Percentiles rank a stretch among this genome's conserved stretches.
phyloP scores from a whole-genome alignment of 371 early-diverging fungal species.

The Mortierella sp. region DNA sequence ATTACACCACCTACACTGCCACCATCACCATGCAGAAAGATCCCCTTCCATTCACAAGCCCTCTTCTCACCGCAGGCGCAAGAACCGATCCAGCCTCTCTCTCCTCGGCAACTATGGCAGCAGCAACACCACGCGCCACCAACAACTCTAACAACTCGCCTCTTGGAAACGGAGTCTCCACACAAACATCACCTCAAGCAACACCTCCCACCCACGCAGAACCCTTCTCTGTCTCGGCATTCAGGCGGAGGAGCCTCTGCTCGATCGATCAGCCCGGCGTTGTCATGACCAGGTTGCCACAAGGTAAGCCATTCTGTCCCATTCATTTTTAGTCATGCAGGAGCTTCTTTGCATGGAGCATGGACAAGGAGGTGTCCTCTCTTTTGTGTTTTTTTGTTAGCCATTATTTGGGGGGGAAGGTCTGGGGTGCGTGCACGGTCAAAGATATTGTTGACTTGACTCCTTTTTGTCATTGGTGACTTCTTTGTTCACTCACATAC shows the following conservation, averaged over 20 bases:
- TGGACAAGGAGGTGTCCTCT: background rate
- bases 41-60: slow-evolving; percentile 33
- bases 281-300: slow-evolving; percentile 47
- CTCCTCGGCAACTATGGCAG: slow-evolving; percentile 7
- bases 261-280: slow-evolving; percentile 53
- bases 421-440: slow-evolving; percentile 16
- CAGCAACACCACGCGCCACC: slow-evolving; percentile 8
- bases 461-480: slow-evolving; percentile 7
- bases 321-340: background rate
- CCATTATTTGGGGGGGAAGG: background rate
- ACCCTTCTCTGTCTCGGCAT: slow-evolving; percentile 25
- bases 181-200: background rate
- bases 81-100: background rate
- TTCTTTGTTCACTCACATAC: background rate
- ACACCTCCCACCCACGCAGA: slow-evolving; percentile 3
- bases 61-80: slow-evolving; percentile 25
- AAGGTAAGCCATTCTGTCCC: slow-evolving; percentile 19
- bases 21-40: slow-evolving; percentile 34
- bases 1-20: background rate
- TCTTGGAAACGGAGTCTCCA: background rate
- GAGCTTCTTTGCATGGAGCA: no score
- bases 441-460: slow-evolving; percentile 14
- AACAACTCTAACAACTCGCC: background rate
- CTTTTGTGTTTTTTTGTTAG: background rate
- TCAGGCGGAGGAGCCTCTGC: slow-evolving; percentile 44